Base-by-base conservation (phyloP, 768 basidiomycete genomes). In the Agrocybe pediades region DNA sequence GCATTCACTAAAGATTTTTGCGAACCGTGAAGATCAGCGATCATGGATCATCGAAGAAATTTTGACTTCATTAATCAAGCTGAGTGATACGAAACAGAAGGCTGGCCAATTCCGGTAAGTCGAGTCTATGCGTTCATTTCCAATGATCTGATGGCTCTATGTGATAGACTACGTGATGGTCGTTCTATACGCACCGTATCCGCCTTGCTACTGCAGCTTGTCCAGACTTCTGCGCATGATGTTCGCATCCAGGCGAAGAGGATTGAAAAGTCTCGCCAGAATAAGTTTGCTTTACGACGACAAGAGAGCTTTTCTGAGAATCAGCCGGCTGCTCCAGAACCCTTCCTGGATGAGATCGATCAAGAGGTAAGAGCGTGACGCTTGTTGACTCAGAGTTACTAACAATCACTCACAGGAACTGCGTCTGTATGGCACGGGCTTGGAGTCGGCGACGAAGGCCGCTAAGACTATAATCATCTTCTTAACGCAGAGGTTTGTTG, bases 1-100 rank as follows among this genome's bases (percentile, higher is more conserved):
- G n/a, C n/a, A n/a, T n/a, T n/a, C n/a, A n/a, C 19, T 5, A 33
- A 9, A 97, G 95, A 87, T 95, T 26, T 98, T 97, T 62, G 91
- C 92, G 11, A 90, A 88, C 57, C 87, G 98, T 64, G 86, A 91
- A 59, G 88, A 88, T 40, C 97, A 99, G 68, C 76, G 97, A 8
- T 85, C 88, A 0, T 97, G 95, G 95, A 96, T 98, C 57, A 88
- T 98, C n/a, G 95, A 98, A 66, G 97, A 98, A 69, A 95, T 98
- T 27, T 65, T 99, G 23, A 83, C 85, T 8, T 95, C 93, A 0
- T 73, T 98, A 49, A 95, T 90, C 61, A 95, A 93, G 69, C 77
- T 95, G 20, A 90, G 92, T 2, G 91, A 94, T 62, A 84, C 86
- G 17, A 97, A 93, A 67, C 92, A 92, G 70, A 89, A 88, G 60